These are phyloP conservation scores for Colletotrichum magnum DNA, from an alignment of 2,329 filamentous ascomycete species.

Conservation along the genomic window DNA sequence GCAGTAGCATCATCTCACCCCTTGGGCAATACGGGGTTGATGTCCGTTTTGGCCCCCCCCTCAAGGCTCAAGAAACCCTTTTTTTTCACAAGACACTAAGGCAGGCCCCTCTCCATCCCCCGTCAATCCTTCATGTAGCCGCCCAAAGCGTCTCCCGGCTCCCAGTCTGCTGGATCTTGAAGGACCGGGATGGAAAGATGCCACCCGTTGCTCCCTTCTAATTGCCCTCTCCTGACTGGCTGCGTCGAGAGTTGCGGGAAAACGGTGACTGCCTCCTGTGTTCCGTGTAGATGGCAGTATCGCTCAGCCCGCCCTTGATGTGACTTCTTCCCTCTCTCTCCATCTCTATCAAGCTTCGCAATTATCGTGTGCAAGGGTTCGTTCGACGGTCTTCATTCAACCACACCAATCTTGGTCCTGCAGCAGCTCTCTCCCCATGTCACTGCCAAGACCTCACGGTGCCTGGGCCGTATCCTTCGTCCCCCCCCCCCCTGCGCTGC, in stretches of 20 bases:
- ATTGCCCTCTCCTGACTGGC: not conserved
- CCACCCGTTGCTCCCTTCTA: not conserved
- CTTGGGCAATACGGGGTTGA: not conserved
- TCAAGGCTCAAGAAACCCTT: constrained; percentile 9
- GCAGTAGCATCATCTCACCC: not conserved
- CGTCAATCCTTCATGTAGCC: constrained; percentile 2
- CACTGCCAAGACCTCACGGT: constrained; percentile 17
- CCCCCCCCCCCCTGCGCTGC: not conserved
- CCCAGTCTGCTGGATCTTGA: constrained; percentile 20
- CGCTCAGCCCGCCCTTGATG: too few species aligned
- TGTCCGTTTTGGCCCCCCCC: constrained; percentile 31
- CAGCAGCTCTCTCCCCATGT: not conserved
- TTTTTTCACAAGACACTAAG: not conserved
- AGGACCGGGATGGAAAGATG: constrained; percentile 6
- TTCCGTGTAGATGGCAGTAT: too few species aligned
- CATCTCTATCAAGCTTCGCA: too few species aligned
- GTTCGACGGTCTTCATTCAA: not conserved
- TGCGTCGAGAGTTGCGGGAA: not conserved
- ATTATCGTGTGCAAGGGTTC: not conserved
- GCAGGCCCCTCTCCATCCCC: constrained; percentile 6
- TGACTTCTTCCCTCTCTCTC: too few species aligned
- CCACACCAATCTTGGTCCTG: not conserved
- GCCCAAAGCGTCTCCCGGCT: constrained; percentile 14
- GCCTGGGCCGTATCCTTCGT: constrained; percentile 7
- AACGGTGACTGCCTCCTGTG: too few species aligned